Evolutionary conservation across 352 stramenopile species (phyloP), one percentile per base, ranked within the genome.

Genomic region (Achlya hypogyna): DNA sequence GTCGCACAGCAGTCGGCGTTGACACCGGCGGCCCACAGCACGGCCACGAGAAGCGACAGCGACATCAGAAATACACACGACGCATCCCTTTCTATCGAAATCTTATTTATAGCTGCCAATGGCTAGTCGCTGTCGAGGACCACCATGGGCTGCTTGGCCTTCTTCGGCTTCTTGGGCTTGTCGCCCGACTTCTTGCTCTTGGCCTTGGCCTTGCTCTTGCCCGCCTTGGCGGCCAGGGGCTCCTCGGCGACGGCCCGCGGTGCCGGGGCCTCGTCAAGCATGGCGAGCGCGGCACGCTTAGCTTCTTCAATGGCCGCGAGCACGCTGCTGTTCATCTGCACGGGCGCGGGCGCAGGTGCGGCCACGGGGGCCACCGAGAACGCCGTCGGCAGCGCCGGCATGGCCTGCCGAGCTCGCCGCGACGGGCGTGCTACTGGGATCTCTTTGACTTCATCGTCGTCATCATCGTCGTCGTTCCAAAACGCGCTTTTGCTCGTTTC

Each of bases 281-380:
- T 89, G 9, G 72, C 76, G 66, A 86, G 49, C 0, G 82, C 82
- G 14, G 88, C 82, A 63, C 88, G 74, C 51, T 91, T 73, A 0
- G 84, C 84, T 49, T 81, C 72, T 20, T 75, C 78, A 54, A 93
- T 90, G 16, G 84, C 81, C 20, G 84, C 84, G 45, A 91, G 66
- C 49, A 93, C 78, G 34, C 86, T 75, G 23, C 9, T 51, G 28
- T 69, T 69, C 63, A 69, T 49, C 9, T 47, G 32, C 4, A 64
- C 51, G 6, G 63, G 29, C 18, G 63, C 8, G 12, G 63, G 16
- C 23, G 58, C 54, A 18, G 56, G 23, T 40, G 40, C n/a, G 1
- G 27, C 47, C 14, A 51, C 23, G 12, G 1, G 29, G 42, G 42
- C 62, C 9, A 22, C 60, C 14, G 68, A 42, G 51, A 62, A 51